Conservation (phyloP, 257 asterid genomes). For the Buddleja alternifolia region DNA sequence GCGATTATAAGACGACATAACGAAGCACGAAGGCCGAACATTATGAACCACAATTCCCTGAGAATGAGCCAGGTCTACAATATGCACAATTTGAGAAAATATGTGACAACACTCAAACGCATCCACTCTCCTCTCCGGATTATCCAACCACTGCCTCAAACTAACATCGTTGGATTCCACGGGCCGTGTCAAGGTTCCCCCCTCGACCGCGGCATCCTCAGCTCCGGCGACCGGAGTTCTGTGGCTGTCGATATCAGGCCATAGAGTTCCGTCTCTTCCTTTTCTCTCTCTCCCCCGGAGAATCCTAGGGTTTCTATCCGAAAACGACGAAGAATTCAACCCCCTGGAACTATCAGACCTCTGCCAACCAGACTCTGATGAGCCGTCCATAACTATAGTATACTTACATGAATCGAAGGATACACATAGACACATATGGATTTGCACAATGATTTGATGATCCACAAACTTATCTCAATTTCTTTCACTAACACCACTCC, state of each 20-base stretch:
- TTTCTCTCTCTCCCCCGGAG: constrained; percentile 46
- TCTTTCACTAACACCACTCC: constrained; percentile 37
- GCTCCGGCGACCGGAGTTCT: constrained; percentile 36
- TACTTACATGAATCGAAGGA: constrained; percentile 40
- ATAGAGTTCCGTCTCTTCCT: constrained; percentile 47
- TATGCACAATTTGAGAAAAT: constrained; percentile 83
- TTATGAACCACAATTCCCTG: constrained; percentile 83
- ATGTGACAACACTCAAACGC: constrained; percentile 83
- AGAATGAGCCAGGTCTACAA: constrained; percentile 79
- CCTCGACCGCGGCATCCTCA: constrained; percentile 31
- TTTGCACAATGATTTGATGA: constrained; percentile 29
- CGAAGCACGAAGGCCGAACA: constrained; percentile 89
- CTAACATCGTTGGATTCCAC: constrained; percentile 64
- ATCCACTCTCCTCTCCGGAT: constrained; percentile 77
- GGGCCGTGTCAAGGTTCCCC: constrained; percentile 33
- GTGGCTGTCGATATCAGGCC: constrained; percentile 33
- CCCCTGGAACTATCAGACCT: constrained; percentile 70
- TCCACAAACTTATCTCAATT: constrained; percentile 30
- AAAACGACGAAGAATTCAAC: constrained; percentile 55
- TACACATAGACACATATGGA: constrained; percentile 32
- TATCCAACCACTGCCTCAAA: constrained; percentile 91
- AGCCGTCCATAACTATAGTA: constrained; percentile 74
- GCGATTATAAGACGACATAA: constrained; percentile 78
- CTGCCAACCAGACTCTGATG: constrained; percentile 84
- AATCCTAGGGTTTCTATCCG: constrained; percentile 54